phyloP scores from a whole-genome alignment of 179 eudicot genomes.

The Monotropa hypopitys region DNA sequence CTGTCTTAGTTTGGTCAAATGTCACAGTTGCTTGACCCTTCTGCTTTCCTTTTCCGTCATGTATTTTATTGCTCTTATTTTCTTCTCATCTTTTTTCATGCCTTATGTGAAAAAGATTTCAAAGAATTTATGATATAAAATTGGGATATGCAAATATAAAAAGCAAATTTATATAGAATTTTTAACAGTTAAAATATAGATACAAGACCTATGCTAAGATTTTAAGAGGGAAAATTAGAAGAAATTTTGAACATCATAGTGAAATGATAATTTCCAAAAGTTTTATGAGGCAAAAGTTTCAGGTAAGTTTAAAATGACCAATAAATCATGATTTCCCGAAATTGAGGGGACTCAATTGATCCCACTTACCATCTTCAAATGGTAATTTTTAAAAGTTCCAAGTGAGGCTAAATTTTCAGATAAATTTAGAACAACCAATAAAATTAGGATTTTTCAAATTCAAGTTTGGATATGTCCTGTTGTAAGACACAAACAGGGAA shows the following conservation, averaged over 20 bases:
- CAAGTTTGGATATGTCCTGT: not conserved
- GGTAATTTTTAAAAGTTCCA: too few relatives aligned
- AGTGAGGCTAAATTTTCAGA: too few relatives aligned
- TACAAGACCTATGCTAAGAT: not conserved
- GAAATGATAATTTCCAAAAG: not conserved
- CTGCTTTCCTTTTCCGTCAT: not conserved
- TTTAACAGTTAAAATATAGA: not conserved
- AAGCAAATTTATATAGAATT: too few relatives aligned
- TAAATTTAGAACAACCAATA: too few relatives aligned
- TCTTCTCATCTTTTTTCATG: not conserved
- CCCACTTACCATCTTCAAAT: not conserved
- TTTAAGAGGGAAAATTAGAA: not conserved
- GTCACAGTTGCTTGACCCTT: not conserved
- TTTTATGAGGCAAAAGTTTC: not conserved
- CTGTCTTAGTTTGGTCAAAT: not conserved
- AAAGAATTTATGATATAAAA: not conserved
- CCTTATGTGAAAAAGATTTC: not conserved
- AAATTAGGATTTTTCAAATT: too few relatives aligned
- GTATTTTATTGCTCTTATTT: not conserved
- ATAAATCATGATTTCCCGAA: not conserved
- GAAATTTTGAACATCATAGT: not conserved
- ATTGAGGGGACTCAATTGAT: not conserved
- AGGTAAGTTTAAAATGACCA: not conserved
- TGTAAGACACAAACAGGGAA: not conserved
- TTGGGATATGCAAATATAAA: too few relatives aligned